Evolutionary conservation across 257 asterid genomes (phyloP).

Genomic region (Leonotis leonurus): DNA sequence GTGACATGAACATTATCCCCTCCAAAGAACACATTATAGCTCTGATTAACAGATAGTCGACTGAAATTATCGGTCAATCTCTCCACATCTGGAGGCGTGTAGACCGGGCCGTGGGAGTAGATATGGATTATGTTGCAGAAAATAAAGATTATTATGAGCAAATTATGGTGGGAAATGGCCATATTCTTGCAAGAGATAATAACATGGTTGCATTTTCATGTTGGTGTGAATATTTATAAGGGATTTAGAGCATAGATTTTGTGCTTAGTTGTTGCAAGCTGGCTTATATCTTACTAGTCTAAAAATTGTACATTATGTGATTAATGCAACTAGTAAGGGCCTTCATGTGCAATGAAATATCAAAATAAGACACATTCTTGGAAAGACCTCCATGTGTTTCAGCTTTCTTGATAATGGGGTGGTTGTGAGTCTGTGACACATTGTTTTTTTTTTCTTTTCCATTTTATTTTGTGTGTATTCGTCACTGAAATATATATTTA

Average conservation of each 20-base stretch:
- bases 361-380: slow-evolving; percentile 42
- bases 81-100: slow-evolving; percentile 66
- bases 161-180: slow-evolving; percentile 23
- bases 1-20: slow-evolving; percentile 40
- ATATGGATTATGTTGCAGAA: slow-evolving; percentile 23
- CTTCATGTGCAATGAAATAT: slow-evolving; percentile 39
- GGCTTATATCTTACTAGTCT: slow-evolving; percentile 23
- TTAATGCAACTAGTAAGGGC: slow-evolving; percentile 23
- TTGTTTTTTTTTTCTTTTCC: no score
- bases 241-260: slow-evolving; percentile 10
- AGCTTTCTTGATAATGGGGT: no score
- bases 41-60: slow-evolving; percentile 32
- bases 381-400: slow-evolving; percentile 17
- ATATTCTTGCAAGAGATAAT: slow-evolving; percentile 17
- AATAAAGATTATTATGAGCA: slow-evolving; percentile 13
- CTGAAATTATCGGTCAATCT: slow-evolving; percentile 38
- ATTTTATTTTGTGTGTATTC: no score
- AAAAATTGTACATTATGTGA: slow-evolving; percentile 19
- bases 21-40: slow-evolving; percentile 51
- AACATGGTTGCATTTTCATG: neutral
- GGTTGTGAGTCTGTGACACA: no score
- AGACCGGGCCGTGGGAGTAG: slow-evolving; percentile 47
- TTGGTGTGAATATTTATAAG: slow-evolving; percentile 19
- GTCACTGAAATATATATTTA: no score
- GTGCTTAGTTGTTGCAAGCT: slow-evolving; percentile 86